Conservation (phyloP, 805 yeast species). For the Ogataea ganodermae region DNA sequence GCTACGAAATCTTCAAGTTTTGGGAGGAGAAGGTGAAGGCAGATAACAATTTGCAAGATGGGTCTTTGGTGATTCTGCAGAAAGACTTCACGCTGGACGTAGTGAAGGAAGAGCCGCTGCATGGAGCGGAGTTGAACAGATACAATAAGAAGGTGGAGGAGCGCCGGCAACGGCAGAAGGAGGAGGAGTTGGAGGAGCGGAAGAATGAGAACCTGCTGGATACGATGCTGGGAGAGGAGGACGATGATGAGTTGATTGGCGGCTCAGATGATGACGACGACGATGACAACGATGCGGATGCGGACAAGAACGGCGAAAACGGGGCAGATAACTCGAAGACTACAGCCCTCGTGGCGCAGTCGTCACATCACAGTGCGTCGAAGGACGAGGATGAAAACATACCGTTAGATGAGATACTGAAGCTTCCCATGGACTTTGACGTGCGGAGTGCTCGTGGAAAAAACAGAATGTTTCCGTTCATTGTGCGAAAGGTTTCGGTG, state of each 20-base stretch:
- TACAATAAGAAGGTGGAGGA: conserved; percentile 49
- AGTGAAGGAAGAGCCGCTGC: conserved; percentile 49
- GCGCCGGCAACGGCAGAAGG: conserved; percentile 44
- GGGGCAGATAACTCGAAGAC: conserved; percentile 26
- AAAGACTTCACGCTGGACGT: conserved; percentile 39
- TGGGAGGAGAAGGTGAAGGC: conserved; percentile 51
- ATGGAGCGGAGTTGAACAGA: conserved; percentile 49
- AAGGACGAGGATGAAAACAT: conserved; percentile 25
- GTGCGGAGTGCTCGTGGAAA: conserved; percentile 50
- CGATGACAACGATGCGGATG: conserved; percentile 18
- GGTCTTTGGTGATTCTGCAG: conserved; percentile 57
- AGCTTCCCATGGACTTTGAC: conserved; percentile 56
- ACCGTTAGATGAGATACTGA: conserved; percentile 41
- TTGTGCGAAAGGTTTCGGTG: conserved; percentile 54
- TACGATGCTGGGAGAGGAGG: conserved; percentile 35
- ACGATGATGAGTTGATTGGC: conserved; percentile 26
- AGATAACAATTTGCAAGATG: conserved; percentile 53
- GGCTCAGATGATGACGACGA: conserved; percentile 23
- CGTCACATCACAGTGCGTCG: conserved; percentile 15
- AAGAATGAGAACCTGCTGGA: conserved; percentile 36
- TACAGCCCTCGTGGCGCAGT: conserved; percentile 21
- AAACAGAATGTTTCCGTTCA: conserved; percentile 76
- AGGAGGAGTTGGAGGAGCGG: conserved; percentile 34
- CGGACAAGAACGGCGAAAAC: conserved; percentile 23
- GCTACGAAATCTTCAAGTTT: conserved; percentile 48